Evolutionary conservation across 2,329 filamentous ascomycete species (phyloP).

Genomic region (Fusarium neocosmosporiellum): DNA sequence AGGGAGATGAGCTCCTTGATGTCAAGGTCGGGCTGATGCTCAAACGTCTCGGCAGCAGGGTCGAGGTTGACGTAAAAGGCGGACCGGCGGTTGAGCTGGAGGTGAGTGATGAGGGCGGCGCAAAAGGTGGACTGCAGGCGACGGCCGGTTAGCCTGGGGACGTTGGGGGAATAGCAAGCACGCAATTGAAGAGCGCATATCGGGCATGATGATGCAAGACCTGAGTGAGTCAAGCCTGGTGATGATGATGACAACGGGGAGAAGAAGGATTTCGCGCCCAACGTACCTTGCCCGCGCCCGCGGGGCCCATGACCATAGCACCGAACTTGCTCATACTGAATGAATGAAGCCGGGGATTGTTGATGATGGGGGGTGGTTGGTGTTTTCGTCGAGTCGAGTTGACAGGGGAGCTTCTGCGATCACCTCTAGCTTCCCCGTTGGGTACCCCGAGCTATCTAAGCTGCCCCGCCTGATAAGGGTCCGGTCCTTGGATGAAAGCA

Average conservation of each 20-base stretch:
- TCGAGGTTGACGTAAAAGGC: slow-evolving; percentile 99
- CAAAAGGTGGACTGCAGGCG: slow-evolving; percentile 85
- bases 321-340: slow-evolving; percentile 89
- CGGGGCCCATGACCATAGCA: slow-evolving; percentile 94
- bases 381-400: slow-evolving; percentile 9
- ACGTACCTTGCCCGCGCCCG: slow-evolving; percentile 88
- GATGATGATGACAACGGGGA: background rate
- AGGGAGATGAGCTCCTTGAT: slow-evolving; percentile 95
- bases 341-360: slow-evolving; percentile 36
- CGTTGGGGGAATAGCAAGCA: slow-evolving; percentile 20
- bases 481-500: background rate
- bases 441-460: slow-evolving; percentile 29
- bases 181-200: slow-evolving; percentile 32
- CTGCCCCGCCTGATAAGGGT: slow-evolving; percentile 26
- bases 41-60: slow-evolving; percentile 92
- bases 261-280: background rate
- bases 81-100: slow-evolving; percentile 89
- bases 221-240: background rate
- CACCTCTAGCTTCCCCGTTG: slow-evolving; percentile 15
- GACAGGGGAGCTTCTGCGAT: slow-evolving; percentile 20
- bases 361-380: slow-evolving; percentile 22
- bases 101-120: slow-evolving; percentile 90
- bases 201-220: slow-evolving; percentile 19
- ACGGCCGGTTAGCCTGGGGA: slow-evolving; percentile 15
- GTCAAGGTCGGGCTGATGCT: slow-evolving; percentile 91